phyloP scores from a whole-genome alignment of 2,329 filamentous ascomycete species.

The Zasmidium angulare region DNA sequence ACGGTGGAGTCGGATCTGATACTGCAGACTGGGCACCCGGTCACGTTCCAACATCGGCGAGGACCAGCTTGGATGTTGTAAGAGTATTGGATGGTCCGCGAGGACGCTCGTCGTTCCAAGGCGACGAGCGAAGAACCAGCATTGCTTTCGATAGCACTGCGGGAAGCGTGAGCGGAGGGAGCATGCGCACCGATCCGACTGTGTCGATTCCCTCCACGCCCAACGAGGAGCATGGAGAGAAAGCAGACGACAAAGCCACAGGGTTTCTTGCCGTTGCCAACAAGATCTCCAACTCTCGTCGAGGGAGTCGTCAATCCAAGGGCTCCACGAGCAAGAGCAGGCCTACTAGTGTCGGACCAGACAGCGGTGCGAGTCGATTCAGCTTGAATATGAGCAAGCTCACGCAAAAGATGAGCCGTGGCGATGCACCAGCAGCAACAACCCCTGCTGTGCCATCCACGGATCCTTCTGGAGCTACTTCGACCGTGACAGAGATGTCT shows the following conservation, averaged over 20 bases:
- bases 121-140: conserved; percentile 40
- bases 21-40: conserved; percentile 20
- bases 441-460: neutral
- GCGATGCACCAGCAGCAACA: neutral
- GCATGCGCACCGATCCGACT: conserved; percentile 24
- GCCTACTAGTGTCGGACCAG: conserved; percentile 38
- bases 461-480: conserved; percentile 1
- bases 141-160: conserved; percentile 40
- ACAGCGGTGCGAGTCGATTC: conserved; percentile 35
- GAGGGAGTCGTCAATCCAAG: conserved; percentile 27
- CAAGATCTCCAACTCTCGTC: conserved; percentile 29
- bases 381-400: conserved; percentile 44
- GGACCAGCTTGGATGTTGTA: conserved; percentile 34
- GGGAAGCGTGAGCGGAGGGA: conserved; percentile 29
- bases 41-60: conserved; percentile 6
- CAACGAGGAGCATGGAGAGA: conserved; percentile 46
- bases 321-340: conserved; percentile 39
- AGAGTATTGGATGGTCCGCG: conserved; percentile 20
- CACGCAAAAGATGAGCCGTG: conserved; percentile 35
- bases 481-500: conserved; percentile 2
- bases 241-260: conserved; percentile 19
- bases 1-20: conserved; percentile 15
- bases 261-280: conserved; percentile 32
- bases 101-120: conserved; percentile 39
- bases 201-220: conserved; percentile 42